phyloP scores from a whole-genome alignment of 2,329 filamentous ascomycete genomes.

The Parastagonospora nodorum region DNA sequence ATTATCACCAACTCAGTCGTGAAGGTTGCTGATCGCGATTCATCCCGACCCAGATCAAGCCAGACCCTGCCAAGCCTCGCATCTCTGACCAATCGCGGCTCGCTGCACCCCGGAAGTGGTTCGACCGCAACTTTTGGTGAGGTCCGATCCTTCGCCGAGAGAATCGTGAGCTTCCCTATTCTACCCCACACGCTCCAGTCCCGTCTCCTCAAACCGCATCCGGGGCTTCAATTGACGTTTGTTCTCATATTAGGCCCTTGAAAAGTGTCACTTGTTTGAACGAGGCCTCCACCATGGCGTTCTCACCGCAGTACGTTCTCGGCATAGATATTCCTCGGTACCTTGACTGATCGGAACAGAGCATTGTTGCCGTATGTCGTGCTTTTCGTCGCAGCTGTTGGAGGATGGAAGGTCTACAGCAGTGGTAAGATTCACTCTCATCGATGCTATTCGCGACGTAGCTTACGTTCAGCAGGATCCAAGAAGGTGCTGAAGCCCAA shows the following conservation, averaged over 20 bases:
- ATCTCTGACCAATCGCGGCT: constrained; percentile 17
- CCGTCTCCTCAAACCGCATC: not conserved
- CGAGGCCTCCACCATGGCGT: constrained; percentile 16
- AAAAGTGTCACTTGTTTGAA: not conserved
- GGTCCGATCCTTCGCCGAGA: constrained; percentile 15
- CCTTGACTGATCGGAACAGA: constrained; percentile 76
- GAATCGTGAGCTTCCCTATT: not conserved
- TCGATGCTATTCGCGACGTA: not conserved
- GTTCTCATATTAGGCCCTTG: not conserved
- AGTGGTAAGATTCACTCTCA: constrained; percentile 61
- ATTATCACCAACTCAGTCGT: not conserved
- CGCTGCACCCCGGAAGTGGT: constrained; percentile 3
- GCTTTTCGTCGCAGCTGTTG: constrained; percentile 67
- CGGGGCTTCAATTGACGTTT: constrained; percentile 2
- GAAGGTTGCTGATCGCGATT: not conserved
- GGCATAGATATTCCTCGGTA: constrained; percentile 84
- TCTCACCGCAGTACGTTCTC: constrained; percentile 69
- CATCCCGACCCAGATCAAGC: not conserved
- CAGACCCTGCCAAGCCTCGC: constrained; percentile 28
- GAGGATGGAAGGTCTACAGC: constrained; percentile 72
- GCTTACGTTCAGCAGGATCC: constrained; percentile 6
- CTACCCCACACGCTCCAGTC: constrained; percentile 6
- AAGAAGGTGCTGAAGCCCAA: constrained; percentile 81
- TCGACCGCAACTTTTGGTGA: constrained; percentile 18
- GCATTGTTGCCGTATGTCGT: constrained; percentile 73